Evolutionary conservation across 768 basidiomycete genomes (phyloP), one percentile per base, ranked within the genome.

Genomic region (Cytidiella melzeri): DNA sequence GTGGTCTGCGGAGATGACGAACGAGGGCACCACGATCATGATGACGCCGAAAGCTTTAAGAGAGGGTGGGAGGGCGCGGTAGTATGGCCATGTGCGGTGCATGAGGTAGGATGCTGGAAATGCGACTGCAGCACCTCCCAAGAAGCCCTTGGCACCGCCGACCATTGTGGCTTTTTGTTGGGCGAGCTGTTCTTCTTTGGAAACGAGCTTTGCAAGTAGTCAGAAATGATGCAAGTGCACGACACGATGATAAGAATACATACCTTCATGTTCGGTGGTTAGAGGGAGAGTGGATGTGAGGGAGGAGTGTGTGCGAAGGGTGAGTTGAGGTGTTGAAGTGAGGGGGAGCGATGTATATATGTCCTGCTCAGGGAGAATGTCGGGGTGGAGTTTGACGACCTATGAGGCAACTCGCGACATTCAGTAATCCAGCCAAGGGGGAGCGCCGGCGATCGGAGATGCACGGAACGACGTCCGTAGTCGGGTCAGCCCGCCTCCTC

Each of bases 1-100:
- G 18, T 78, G 76, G 62, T 92, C 89, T 10, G 83, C 87, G 51
- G 79, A 77, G 51, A 89, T 81, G 39, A 81, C 73, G 27, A 85
- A 67, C 38, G 77, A 67, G 0, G 89, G 89, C 3, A 83, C 77
- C 38, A 80, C 71, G 48, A 87, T 50, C 52, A 84, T 68, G 52
- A 82, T 69, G 24, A 81, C 69, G 34, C 84, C 84, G 10, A 90
- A 71, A 0, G 79, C 67, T 61, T 90, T 91, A 45, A 90, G 66
- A 0, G 83, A 79, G 5, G 73, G 67, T 1, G 87, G 87, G 5
- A 88, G 69, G 0, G 69, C 59, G 50, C 82, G 79, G 63, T 86
- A 90, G 49, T 77, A 72, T 1, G 75, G 67, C 63, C 72, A 79
- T 20, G 68, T 64, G 39, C 67, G 71, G 53, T 86, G 73, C 26